Base-by-base conservation (phyloP, 371 early-diverging fungal genomes). In the Paraphysoderma sedebokerense region DNA sequence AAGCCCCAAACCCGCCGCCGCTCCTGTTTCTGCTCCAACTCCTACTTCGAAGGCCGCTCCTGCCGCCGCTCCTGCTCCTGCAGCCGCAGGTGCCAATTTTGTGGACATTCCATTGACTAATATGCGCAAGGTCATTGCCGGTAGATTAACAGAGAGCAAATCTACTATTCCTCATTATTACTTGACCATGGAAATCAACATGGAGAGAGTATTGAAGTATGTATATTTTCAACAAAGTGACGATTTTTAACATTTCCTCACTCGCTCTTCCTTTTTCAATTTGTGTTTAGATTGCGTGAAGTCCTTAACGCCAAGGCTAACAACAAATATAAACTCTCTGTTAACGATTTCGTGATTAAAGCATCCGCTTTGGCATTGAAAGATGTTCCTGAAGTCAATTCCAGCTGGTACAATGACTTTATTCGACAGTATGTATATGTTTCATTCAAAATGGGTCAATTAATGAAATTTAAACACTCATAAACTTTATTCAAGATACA, bases 261-360 rank as follows among this genome's bases (percentile, higher is more conserved):
- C n/a, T n/a, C n/a, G n/a, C n/a, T 0, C 29, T 48, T 9, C 49
- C 48, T 17, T 9, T 41, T 47, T 48, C 13, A 39, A 46, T 46
- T n/a, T n/a, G n/a, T n/a, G n/a, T 32, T 31, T 54, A 84, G 79
- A 68, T 75, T 95, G 49, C 86, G 98, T 57, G 76, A 84, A 55
- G 80, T 78, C 15, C 72, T 97, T 47, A 97, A 97, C 77, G 74
- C 72, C 53, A 56, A 70, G 56, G 63, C 75, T 28, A 77, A 86
- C 51, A 92, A 86, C 47, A 76, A 84, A 59, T 90, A 79, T 79
- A 95, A 92, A 77, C 67, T 95, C 33, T 92, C 95, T 17, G 85
- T 98, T 65, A 98, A 98, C 62, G 98, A 98, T 68, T 95, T 98
- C 59, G 77, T 95, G 32, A 77, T 93, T 77, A 95, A 95, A 80